Base-by-base conservation (phyloP, 2,329 filamentous ascomycete genomes). In the Ustilaginoidea virens region DNA sequence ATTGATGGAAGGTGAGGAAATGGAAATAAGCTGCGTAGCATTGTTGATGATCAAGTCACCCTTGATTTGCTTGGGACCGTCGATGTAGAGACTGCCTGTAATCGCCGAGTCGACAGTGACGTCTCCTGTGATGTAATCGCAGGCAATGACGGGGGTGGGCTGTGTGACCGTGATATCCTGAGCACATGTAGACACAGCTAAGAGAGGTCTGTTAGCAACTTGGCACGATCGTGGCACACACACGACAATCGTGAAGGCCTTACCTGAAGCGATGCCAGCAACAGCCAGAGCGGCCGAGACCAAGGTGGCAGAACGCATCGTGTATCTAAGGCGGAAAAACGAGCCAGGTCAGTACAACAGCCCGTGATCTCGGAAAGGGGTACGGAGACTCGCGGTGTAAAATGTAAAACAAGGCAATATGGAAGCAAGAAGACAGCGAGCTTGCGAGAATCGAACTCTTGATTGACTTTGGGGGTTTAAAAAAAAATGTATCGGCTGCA, bases 121-220 rank as follows among this genome's bases (percentile, higher is more conserved):
- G 49, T 69, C 65, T 45, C 79, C 83, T 29, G 68, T 57, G 48
- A 81, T 66, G 32, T 69, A 78, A n/a, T 56, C 49, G 68, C 86
- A 93, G 38, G 66, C 52, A 35, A 87, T 58, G 27, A 49, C 51
- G 12, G 62, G 63, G 33, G 69, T 73, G 47, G 80, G 66, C 42
- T 70, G 68, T 31, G 61, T 66, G 55, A 67, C 74, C 52, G 65
- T 64, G 58, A 83, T 63, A 40, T 69, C 74, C 36, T 58, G 55
- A 12, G 58, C 58, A 29, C 52, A 54, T 25, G 45, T 47, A 32
- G 52, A 39, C 39, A 55, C 54, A 34, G 27, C 37, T 43, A 27
- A n/a, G 14, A n/a, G 16, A 3, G 5, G 8, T 14, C 2, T 17
- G 16, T 30, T 13, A 29, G 29, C n/a, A 14, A 21, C n/a, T 12